Percentiles rank a stretch among this genome's conserved stretches.
Conservation (phyloP, 176 grass and related monocot genomes). For the Paspalum vaginatum region DNA sequence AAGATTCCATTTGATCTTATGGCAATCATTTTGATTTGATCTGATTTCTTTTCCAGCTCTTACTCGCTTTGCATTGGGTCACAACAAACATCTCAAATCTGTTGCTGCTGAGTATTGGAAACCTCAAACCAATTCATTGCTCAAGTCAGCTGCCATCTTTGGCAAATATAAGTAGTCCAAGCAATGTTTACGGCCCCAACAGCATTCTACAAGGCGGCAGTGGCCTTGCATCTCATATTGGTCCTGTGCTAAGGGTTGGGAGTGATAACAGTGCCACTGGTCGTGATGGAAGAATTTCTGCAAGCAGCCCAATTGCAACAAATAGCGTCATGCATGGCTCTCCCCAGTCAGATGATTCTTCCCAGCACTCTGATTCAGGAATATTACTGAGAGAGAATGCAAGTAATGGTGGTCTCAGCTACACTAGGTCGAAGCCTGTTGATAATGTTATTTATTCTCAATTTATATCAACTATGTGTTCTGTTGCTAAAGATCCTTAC, state of each 20-base stretch:
- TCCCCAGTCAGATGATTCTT: constrained; percentile 94
- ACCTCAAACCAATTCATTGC: constrained; percentile 69
- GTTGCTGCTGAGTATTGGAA: constrained; percentile 88
- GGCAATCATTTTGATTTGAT: constrained; percentile 27
- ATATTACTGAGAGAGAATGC: constrained; percentile 71
- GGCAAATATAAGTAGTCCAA: constrained; percentile 70
- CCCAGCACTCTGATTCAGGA: constrained; percentile 91
- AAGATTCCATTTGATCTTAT: constrained; percentile 17
- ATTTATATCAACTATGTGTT: constrained; percentile 78
- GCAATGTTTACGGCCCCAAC: constrained; percentile 54
- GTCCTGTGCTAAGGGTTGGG: constrained; percentile 84
- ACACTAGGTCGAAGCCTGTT: constrained; percentile 55
- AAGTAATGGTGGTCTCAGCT: constrained; percentile 77
- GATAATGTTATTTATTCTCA: constrained; percentile 78
- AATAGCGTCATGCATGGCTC: constrained; percentile 80
- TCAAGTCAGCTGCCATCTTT: constrained; percentile 79
- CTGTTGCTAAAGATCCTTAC: constrained; percentile 87
- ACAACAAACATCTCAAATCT: constrained; percentile 91
- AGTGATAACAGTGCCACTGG: constrained; percentile 66
- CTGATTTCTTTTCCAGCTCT: constrained; percentile 73
- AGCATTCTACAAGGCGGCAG: constrained; percentile 59
- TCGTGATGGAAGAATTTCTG: constrained; percentile 69
- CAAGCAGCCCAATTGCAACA: constrained; percentile 65
- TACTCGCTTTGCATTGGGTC: constrained; percentile 78
- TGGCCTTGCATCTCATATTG: constrained; percentile 61